phyloP scores from a whole-genome alignment of 345 rosid species.

The Viola odorata region DNA sequence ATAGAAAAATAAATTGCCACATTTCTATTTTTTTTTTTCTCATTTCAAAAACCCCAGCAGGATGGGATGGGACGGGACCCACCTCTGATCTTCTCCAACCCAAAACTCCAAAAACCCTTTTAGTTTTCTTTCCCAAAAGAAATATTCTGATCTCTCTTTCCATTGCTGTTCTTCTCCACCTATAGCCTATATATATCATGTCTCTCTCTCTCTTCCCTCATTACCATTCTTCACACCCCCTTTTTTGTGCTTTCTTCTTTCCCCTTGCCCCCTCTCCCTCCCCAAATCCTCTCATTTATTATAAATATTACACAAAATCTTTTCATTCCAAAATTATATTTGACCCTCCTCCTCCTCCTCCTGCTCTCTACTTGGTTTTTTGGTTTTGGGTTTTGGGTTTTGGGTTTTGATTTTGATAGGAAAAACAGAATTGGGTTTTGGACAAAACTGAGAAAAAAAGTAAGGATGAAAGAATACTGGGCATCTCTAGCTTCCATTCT shows the following conservation, averaged over 20 bases:
- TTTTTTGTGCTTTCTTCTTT: conserved; percentile 8
- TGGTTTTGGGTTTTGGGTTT: too few relatives aligned
- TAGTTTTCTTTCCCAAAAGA: conserved; percentile 8
- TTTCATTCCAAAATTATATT: background rate
- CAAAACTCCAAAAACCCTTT: conserved; percentile 20
- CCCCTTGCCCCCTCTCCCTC: background rate
- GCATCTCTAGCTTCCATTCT: conserved; percentile 70
- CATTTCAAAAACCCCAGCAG: too few relatives aligned
- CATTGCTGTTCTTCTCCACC: conserved; percentile 21
- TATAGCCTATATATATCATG: too few relatives aligned
- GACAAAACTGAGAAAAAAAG: background rate
- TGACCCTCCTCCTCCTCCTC: background rate
- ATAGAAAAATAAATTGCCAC: too few relatives aligned
- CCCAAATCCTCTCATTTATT: conserved; percentile 9
- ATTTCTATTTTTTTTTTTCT: too few relatives aligned
- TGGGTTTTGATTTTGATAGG: too few relatives aligned
- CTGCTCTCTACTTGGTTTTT: background rate
- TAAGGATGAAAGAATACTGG: conserved; percentile 71
- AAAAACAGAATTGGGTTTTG: too few relatives aligned
- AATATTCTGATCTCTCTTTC: background rate
- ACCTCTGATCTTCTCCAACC: conserved; percentile 22
- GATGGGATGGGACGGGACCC: conserved; percentile 26
- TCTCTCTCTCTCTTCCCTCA: background rate
- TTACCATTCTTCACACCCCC: background rate
- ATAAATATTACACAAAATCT: conserved; percentile 10